Evolutionary conservation across 2,329 filamentous ascomycete genomes (phyloP), one percentile per base, ranked within the genome.

Genomic region (Xylaria sp.): DNA sequence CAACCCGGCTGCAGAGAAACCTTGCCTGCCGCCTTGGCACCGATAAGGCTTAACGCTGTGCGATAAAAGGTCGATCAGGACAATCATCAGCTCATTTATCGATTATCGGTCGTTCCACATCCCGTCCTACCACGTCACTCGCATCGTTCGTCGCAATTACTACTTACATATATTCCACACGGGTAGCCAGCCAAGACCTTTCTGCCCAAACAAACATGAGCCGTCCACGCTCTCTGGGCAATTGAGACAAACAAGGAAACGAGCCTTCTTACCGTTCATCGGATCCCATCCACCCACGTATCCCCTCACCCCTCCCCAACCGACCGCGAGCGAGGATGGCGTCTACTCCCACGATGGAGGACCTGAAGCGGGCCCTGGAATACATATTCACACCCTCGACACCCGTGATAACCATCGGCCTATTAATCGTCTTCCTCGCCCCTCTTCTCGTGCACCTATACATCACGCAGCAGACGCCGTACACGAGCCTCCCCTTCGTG

Each of bases 361-460:
- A 75, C 70, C 76, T 83, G 64, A 76, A 78, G 65, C 72, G 79
- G 59, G 73, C 83, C 74, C 72, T 88, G 74, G 84, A 87, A 79
- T 81, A 82, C 67, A 80, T 89, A 65, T 81, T 91, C 76, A 87
- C 83, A 66, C 89, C 89, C n/a, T 89, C 89, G 18, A 73, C 83
- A 12, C 78, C 87, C 62, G 84, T 89, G 67, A 86, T 98, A 75
- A 73, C 90, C 69, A 78, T 95, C 77, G 91, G 93, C 15, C 76
- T 91, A 23, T 72, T 93, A 65, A 83, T 97, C 76, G 88, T 92
- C 68, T 78, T 97, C 72, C 80, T 90, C 63, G 83, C 92, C 32
- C 96, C 96, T 23, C 76, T 97, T 60, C 77, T 97, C 63, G 84
- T 97, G 56, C 96, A 98, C 83, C 79, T 88, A 66, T 82, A 91